Evolutionary conservation across 768 basidiomycete species (phyloP).

Genomic region (Porpolomopsis calyptriformis): DNA sequence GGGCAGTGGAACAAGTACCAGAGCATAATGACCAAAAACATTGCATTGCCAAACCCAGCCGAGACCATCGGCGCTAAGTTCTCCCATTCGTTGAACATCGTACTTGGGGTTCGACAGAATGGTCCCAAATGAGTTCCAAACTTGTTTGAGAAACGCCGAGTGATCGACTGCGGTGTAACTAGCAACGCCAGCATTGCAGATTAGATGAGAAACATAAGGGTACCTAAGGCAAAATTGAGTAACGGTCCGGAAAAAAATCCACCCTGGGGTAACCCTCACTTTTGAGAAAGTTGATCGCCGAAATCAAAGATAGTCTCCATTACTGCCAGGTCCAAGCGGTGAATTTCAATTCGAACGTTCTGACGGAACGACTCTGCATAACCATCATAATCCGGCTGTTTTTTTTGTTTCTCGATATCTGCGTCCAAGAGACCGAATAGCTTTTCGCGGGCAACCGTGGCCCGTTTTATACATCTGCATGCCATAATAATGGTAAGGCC

Average conservation of each 20-base stretch:
- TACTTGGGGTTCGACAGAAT: slow-evolving; percentile 45
- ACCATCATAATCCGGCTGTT: slow-evolving; percentile 31
- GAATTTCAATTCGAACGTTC: slow-evolving; percentile 50
- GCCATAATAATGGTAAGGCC: slow-evolving; percentile 73
- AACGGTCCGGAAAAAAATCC: background rate
- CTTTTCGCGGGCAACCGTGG: slow-evolving; percentile 47
- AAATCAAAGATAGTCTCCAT: slow-evolving; percentile 55
- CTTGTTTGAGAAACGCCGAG: slow-evolving; percentile 33
- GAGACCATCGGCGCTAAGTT: slow-evolving; percentile 54
- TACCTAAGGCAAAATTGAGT: slow-evolving; percentile 36
- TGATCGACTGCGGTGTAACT: slow-evolving; percentile 48
- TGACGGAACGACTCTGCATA: slow-evolving; percentile 48
- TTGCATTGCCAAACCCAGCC: slow-evolving; percentile 84
- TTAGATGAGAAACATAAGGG: slow-evolving; percentile 69
- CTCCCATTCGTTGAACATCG: slow-evolving; percentile 48
- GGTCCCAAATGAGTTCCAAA: slow-evolving; percentile 33
- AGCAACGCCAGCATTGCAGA: slow-evolving; percentile 71
- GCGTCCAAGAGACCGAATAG: slow-evolving; percentile 45
- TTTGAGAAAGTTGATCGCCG: slow-evolving; percentile 38
- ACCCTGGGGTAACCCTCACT: slow-evolving; percentile 28
- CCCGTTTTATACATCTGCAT: slow-evolving; percentile 58
- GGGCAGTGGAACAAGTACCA: slow-evolving; percentile 38
- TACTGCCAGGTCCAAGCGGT: slow-evolving; percentile 53
- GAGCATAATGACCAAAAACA: slow-evolving; percentile 67
- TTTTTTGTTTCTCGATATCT: slow-evolving; percentile 32